These are phyloP conservation scores for Teratosphaeria destructans DNA, from an alignment of 2,329 filamentous ascomycete species.

Conservation along the genomic window DNA sequence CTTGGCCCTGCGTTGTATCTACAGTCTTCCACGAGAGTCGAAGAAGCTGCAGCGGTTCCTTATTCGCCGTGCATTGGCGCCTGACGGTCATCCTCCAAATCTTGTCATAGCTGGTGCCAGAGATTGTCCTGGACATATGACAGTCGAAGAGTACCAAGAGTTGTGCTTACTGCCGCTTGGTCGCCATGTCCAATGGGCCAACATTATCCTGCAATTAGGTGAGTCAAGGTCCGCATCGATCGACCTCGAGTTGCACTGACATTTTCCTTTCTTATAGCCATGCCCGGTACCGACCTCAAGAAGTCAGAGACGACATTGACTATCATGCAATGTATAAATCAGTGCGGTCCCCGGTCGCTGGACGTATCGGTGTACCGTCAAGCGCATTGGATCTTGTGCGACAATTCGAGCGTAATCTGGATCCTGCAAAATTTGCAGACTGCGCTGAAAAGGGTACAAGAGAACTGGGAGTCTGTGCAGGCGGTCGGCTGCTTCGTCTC, in stretches of 20 bases:
- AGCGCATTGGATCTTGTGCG: constrained; percentile 37
- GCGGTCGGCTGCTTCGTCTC: constrained; percentile 12
- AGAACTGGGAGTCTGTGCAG: constrained; percentile 20
- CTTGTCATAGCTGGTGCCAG: constrained; percentile 32
- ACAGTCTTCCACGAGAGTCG: constrained; percentile 31
- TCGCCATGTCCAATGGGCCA: constrained; percentile 36
- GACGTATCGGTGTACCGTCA: constrained; percentile 30
- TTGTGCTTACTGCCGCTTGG: constrained; percentile 41
- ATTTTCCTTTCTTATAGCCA: constrained; percentile 18
- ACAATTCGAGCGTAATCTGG: constrained; percentile 18
- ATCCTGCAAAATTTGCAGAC: constrained; percentile 6
- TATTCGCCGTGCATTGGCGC: constrained; percentile 15
- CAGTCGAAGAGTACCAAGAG: constrained; percentile 44
- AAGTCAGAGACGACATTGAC: constrained; percentile 40
- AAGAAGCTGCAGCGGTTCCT: constrained; percentile 20
- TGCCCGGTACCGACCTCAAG: constrained; percentile 50
- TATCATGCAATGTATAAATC: constrained; percentile 42
- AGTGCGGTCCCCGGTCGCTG: constrained; percentile 43
- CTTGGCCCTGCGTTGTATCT: constrained; percentile 20
- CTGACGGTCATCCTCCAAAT: constrained; percentile 12
- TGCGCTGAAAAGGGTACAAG: constrained; percentile 12
- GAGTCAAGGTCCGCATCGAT: too few relatives aligned
- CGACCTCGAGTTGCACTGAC: neutral
- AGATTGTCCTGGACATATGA: constrained; percentile 37
- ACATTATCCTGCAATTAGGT: constrained; percentile 38